phyloP scores from a whole-genome alignment of 805 yeast species.

The Saturnispora bothae region DNA sequence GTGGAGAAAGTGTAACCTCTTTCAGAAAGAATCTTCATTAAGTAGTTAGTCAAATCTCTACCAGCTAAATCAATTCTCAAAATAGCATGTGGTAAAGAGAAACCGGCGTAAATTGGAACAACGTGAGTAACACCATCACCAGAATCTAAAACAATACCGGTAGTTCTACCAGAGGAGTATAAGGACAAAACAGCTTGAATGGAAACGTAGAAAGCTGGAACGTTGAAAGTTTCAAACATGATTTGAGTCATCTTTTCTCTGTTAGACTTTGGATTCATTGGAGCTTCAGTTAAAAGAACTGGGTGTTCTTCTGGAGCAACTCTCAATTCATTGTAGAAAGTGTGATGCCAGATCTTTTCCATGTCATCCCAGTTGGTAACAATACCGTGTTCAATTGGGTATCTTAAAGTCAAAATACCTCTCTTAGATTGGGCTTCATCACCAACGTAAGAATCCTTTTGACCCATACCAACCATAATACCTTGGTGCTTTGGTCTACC shows the following conservation, averaged over 20 bases:
- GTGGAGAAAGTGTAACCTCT: constrained; percentile 99
- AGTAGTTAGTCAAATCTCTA: constrained; percentile 98
- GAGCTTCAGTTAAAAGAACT: constrained; percentile 97
- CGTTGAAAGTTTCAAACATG: constrained; percentile 97
- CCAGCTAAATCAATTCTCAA: constrained; percentile 98
- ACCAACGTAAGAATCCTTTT: constrained; percentile 98
- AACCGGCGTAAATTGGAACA: constrained; percentile 99
- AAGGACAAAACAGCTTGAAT: constrained; percentile 94
- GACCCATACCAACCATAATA: constrained; percentile 99
- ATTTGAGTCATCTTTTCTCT: constrained; percentile 99
- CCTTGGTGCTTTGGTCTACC: constrained; percentile 99
- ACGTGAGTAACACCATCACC: constrained; percentile 99
- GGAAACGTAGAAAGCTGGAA: constrained; percentile 98
- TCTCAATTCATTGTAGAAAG: constrained; percentile 99
- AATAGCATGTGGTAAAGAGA: constrained; percentile 98
- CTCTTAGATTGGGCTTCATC: constrained; percentile 99
- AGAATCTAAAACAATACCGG: constrained; percentile 98
- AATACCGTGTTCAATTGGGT: constrained; percentile 99
- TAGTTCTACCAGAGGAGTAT: constrained; percentile 99
- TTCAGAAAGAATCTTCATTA: constrained; percentile 96
- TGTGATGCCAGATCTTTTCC: constrained; percentile 99
- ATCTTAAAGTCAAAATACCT: constrained; percentile 97
- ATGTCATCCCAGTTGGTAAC: constrained; percentile 99
- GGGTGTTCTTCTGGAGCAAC: constrained; percentile 99
- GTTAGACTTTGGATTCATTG: constrained; percentile 98